A percentile compares a stretch with the other conserved stretches of the same genome.
Evolutionary conservation across 106 monocot species (phyloP).

Genomic region (Alisma plantagoaquatica): DNA sequence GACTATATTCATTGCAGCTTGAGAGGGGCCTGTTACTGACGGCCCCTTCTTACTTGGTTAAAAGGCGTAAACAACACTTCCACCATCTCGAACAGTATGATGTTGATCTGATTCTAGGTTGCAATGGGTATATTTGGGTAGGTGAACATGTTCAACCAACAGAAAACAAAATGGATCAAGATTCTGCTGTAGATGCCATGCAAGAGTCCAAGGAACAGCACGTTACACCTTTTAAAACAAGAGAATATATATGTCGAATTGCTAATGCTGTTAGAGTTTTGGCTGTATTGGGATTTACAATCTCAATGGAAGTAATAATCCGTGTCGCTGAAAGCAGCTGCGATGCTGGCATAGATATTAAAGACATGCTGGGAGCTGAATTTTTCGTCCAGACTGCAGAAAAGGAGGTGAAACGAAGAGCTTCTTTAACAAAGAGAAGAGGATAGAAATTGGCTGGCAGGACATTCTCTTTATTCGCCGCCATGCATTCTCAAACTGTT

Average conservation of each 20-base stretch:
- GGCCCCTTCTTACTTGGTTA: slow-evolving; percentile 74
- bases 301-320: slow-evolving; percentile 50
- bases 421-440: slow-evolving; percentile 26
- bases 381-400: slow-evolving; percentile 88
- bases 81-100: slow-evolving; percentile 79
- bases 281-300: slow-evolving; percentile 60
- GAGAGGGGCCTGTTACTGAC: slow-evolving; percentile 77
- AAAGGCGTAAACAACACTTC: slow-evolving; percentile 91
- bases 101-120: slow-evolving; percentile 82
- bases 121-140: slow-evolving; percentile 91
- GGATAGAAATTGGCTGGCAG: slow-evolving; percentile 5
- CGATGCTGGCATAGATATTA: slow-evolving; percentile 34
- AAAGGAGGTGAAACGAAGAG: slow-evolving; percentile 58
- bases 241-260: slow-evolving; percentile 70
- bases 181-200: slow-evolving; percentile 10
- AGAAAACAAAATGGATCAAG: slow-evolving; percentile 27
- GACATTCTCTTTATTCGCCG: too few relatives aligned
- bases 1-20: slow-evolving; percentile 78
- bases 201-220: slow-evolving; percentile 7
- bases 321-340: slow-evolving; percentile 49
- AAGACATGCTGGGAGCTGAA: slow-evolving; percentile 79
- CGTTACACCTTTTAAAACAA: slow-evolving; percentile 37
- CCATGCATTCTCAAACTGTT: too few relatives aligned
- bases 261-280: slow-evolving; percentile 79
- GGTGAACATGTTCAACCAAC: slow-evolving; percentile 52